Evolutionary conservation across 1,139 yeast genomes (phyloP).

Genomic region (Hyphopichia pseudoburtonii): DNA sequence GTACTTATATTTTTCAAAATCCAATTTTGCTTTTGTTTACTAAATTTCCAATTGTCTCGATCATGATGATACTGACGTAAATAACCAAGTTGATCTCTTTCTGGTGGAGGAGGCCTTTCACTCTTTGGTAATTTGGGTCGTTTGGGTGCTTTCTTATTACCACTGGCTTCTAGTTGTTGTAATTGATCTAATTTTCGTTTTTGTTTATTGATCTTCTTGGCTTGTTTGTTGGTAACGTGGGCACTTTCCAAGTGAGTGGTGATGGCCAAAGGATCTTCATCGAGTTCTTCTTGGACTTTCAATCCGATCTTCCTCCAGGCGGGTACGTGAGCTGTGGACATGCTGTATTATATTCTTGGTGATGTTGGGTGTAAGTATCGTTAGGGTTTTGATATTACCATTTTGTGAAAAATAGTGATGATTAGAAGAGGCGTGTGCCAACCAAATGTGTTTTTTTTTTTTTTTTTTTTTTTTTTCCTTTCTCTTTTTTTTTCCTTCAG

Average conservation of each 20-base stretch:
- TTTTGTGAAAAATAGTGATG: background rate
- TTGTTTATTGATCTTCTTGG: constrained; percentile 43
- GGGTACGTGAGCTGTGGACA: constrained; percentile 44
- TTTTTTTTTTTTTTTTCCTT: background rate
- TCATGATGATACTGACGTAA: constrained; percentile 65
- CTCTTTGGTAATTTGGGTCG: constrained; percentile 72
- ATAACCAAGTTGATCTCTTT: constrained; percentile 78
- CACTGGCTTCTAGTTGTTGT: constrained; percentile 12
- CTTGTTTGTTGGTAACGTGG: constrained; percentile 45
- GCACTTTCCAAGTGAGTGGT: constrained; percentile 47
- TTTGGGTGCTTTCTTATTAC: constrained; percentile 62
- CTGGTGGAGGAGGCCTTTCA: constrained; percentile 75
- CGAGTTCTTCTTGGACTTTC: constrained; percentile 47
- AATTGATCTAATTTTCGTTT: constrained; percentile 26
- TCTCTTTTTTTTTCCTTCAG: background rate
- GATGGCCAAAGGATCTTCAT: constrained; percentile 41
- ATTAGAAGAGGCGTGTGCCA: constrained; percentile 1
- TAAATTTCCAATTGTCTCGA: constrained; percentile 78
- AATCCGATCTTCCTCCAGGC: constrained; percentile 92
- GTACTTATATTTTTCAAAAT: constrained; percentile 63
- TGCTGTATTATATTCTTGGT: background rate
- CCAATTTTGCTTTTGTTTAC: constrained; percentile 95
- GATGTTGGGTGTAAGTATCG: background rate
- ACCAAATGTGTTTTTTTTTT: constrained; percentile 7
- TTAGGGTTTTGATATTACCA: background rate